A percentile compares a stretch with the other conserved stretches of the same genome.
Conservation (phyloP, 2,329 filamentous ascomycete genomes). For the Fusarium brevicatenulatum region DNA sequence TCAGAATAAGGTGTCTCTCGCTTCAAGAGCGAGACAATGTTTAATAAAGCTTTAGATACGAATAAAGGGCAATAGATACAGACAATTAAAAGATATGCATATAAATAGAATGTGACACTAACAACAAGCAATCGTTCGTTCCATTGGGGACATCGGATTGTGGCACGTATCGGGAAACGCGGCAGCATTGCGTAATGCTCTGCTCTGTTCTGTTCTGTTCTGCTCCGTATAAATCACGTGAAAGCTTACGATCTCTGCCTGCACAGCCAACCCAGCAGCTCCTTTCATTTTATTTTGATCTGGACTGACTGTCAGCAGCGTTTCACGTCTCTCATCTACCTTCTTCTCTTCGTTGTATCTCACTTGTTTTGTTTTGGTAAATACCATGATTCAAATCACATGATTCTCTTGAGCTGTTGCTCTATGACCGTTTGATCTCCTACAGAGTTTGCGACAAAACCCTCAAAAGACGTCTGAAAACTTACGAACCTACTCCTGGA, state of each 20-base stretch:
- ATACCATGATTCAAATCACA: background rate
- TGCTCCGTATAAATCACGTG: conserved; percentile 3
- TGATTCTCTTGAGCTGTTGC: background rate
- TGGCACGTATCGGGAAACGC: background rate
- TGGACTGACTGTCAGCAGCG: background rate
- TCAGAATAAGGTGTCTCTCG: background rate
- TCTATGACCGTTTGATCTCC: background rate
- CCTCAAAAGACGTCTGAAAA: background rate
- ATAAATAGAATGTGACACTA: background rate
- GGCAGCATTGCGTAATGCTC: conserved; percentile 36
- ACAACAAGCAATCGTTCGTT: too few species aligned
- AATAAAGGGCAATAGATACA: background rate
- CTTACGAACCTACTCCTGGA: background rate
- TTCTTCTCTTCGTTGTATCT: background rate
- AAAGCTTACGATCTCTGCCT: background rate
- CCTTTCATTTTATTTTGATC: conserved; percentile 11
- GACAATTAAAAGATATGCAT: background rate
- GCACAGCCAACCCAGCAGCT: background rate
- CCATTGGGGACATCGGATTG: too few species aligned
- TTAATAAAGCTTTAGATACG: background rate
- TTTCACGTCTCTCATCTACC: background rate
- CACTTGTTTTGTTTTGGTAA: background rate
- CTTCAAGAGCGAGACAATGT: background rate
- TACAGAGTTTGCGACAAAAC: background rate
- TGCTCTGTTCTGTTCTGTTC: background rate